Evolutionary conservation across 805 yeast genomes (phyloP).

Genomic region (Torulaspora indica): DNA sequence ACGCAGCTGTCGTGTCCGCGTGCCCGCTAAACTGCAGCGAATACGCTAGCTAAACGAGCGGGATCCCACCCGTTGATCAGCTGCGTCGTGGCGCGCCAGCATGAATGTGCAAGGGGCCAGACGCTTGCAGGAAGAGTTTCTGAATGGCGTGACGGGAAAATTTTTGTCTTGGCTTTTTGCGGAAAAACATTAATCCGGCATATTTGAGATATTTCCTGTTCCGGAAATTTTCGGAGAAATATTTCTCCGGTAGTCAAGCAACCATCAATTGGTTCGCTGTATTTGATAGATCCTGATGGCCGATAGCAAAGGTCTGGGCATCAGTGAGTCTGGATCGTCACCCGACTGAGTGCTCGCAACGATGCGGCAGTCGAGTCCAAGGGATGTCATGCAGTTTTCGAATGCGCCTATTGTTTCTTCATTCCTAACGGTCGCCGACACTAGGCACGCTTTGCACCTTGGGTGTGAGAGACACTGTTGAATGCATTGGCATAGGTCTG

Average conservation of each 20-base stretch:
- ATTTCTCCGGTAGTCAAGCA: not conserved
- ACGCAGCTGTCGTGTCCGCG: not conserved
- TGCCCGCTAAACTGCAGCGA: not conserved
- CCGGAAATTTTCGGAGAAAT: not conserved
- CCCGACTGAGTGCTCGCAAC: conserved; percentile 23
- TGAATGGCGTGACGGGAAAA: not conserved
- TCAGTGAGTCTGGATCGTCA: conserved; percentile 1
- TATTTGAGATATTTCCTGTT: not conserved
- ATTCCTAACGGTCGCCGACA: conserved; percentile 78
- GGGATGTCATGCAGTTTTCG: conserved; percentile 34
- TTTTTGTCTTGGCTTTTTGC: not conserved
- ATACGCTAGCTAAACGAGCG: not conserved
- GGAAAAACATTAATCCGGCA: not conserved
- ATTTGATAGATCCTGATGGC: conserved; percentile 27
- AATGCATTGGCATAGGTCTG: conserved; percentile 49
- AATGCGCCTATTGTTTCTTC: conserved; percentile 45
- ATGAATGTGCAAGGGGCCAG: not conserved
- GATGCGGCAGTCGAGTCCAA: conserved; percentile 21
- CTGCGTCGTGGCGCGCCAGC: too few relatives aligned
- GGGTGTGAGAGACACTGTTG: conserved; percentile 18
- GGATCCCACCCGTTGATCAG: too few relatives aligned
- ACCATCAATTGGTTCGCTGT: not conserved
- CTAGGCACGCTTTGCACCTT: conserved; percentile 27
- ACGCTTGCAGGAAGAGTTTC: not conserved
- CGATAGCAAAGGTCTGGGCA: conserved; percentile 20